Conservation (phyloP, 768 basidiomycete species). For the Agaricus blazei region DNA sequence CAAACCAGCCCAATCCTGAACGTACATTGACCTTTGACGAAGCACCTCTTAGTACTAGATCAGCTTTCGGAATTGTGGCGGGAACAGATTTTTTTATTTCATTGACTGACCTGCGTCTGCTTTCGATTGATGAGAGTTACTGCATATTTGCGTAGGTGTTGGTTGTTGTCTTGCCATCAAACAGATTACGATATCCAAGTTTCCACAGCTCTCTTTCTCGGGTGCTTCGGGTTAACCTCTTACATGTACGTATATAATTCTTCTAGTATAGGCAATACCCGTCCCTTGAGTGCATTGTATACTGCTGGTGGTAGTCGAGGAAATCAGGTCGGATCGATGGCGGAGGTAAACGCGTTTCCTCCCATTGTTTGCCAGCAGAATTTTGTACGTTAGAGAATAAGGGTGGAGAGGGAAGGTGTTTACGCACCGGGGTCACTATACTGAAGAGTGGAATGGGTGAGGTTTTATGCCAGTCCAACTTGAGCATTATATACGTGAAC, state of each 20-base stretch:
- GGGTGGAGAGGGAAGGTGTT: no score
- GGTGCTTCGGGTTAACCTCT: constrained; percentile 59
- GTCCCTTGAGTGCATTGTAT: constrained; percentile 48
- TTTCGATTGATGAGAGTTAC: not conserved
- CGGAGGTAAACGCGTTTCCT: constrained; percentile 58
- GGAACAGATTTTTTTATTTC: no score
- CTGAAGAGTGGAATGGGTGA: no score
- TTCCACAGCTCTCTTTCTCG: constrained; percentile 60
- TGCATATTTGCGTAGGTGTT: not conserved
- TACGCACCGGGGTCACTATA: no score
- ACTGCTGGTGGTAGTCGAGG: constrained; percentile 57
- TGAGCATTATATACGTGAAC: no score
- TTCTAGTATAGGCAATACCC: constrained; percentile 34
- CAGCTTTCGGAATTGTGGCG: no score
- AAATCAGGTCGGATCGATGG: constrained; percentile 39
- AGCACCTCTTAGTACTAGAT: not conserved
- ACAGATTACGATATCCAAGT: constrained; percentile 63
- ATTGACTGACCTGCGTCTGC: not conserved
- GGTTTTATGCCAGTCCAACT: no score
- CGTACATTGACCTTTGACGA: constrained; percentile 21
- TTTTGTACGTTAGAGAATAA: no score
- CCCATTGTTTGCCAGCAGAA: constrained; percentile 43
- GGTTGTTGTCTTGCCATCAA: constrained; percentile 23
- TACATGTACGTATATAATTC: constrained; percentile 43
- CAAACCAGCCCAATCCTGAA: constrained; percentile 52